phyloP scores from a whole-genome alignment of 768 basidiomycete genomes.

The Russula foetens region DNA sequence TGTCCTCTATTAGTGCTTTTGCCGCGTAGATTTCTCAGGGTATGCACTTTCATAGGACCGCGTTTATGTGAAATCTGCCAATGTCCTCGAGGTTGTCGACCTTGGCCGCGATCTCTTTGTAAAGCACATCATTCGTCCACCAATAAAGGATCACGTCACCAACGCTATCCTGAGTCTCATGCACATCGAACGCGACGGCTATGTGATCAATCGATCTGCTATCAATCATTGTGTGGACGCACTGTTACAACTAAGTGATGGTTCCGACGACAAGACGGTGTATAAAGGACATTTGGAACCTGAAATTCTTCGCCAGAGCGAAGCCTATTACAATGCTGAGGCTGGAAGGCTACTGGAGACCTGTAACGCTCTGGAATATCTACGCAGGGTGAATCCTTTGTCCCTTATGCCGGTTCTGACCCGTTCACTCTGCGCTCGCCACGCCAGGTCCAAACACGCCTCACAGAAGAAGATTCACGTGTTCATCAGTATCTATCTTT shows the following conservation, averaged over 20 bases:
- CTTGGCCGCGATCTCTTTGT: slow-evolving; percentile 80
- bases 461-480: slow-evolving; percentile 77
- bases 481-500: slow-evolving; percentile 81
- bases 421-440: slow-evolving; percentile 14
- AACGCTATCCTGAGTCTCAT: slow-evolving; percentile 81
- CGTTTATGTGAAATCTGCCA: slow-evolving; percentile 67
- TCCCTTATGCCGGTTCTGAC: background rate
- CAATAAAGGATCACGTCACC: slow-evolving; percentile 79
- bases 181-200: slow-evolving; percentile 86
- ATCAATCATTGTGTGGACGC: slow-evolving; percentile 87
- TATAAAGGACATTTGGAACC: slow-evolving; percentile 86
- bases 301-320: slow-evolving; percentile 66
- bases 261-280: slow-evolving; percentile 44
- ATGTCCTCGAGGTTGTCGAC: slow-evolving; percentile 73
- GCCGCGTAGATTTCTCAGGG: slow-evolving; percentile 16
- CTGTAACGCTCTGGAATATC: slow-evolving; percentile 76
- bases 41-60: slow-evolving; percentile 60
- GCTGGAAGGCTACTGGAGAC: slow-evolving; percentile 59
- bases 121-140: slow-evolving; percentile 65
- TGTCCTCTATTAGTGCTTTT: slow-evolving; percentile 7
- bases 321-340: slow-evolving; percentile 71
- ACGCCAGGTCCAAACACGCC: slow-evolving; percentile 65
- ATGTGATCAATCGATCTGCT: slow-evolving; percentile 83
- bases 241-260: slow-evolving; percentile 56
- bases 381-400: slow-evolving; percentile 55